Percentiles rank a stretch among this genome's conserved stretches.
Conservation (phyloP, 1,284 basidiomycete genomes). For the Volvariella volvacea region DNA sequence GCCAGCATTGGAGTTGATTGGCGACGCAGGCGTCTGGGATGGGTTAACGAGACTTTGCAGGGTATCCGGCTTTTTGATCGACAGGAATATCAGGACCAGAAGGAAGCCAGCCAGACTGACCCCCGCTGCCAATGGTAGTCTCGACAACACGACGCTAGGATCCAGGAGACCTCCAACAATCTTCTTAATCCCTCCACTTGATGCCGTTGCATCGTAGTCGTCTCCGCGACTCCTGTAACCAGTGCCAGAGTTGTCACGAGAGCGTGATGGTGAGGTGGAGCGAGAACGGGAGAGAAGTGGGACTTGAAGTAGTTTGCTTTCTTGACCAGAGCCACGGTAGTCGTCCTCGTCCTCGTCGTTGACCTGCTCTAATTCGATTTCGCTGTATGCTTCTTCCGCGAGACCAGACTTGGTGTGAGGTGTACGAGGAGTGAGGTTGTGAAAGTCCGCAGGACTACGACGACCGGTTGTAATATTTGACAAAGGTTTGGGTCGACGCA, state of each 20-base stretch:
- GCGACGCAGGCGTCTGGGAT: slow-evolving; percentile 5
- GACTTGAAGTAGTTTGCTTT: too few relatives aligned
- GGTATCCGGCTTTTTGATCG: slow-evolving; percentile 40
- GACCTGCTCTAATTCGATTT: slow-evolving; percentile 32
- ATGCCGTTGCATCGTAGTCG: slow-evolving; percentile 8
- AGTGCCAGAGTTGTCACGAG: neutral
- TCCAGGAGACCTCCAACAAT: slow-evolving; percentile 12
- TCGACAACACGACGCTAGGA: slow-evolving; percentile 16
- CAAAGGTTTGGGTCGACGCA: slow-evolving; percentile 32
- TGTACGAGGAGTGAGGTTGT: slow-evolving; percentile 51
- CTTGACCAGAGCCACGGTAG: too few relatives aligned
- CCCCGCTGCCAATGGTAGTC: slow-evolving; percentile 39
- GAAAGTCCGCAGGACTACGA: slow-evolving; percentile 27
- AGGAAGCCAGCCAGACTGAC: slow-evolving; percentile 40
- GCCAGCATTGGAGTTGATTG: neutral
- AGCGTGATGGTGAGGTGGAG: too few relatives aligned
- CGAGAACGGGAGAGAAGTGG: too few relatives aligned
- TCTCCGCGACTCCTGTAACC: slow-evolving; percentile 1
- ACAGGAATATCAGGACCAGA: slow-evolving; percentile 43
- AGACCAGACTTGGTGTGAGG: slow-evolving; percentile 55
- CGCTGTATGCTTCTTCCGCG: slow-evolving; percentile 47
- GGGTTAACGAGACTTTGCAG: slow-evolving; percentile 40
- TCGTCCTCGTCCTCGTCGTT: slow-evolving; percentile 22
- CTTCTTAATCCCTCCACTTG: slow-evolving; percentile 10
- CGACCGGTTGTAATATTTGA: slow-evolving; percentile 27